phyloP scores from a whole-genome alignment of 139 green algal genomes.

The Chlorella sp. region DNA sequence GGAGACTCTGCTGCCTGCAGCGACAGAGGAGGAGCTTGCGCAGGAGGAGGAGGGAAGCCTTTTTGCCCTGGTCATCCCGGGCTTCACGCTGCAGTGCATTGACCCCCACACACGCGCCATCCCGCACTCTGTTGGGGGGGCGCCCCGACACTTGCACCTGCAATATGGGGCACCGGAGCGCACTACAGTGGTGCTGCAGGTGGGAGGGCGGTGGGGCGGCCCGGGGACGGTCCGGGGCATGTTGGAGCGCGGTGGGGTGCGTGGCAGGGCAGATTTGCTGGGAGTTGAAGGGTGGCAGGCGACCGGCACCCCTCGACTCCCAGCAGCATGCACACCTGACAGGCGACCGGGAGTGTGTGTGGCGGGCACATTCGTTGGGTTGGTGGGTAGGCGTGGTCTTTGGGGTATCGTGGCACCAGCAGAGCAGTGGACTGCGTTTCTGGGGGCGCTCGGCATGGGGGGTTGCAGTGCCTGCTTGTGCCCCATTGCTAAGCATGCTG shows the following conservation, averaged over 20 bases:
- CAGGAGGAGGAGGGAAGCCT: neutral
- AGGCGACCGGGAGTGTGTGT: neutral
- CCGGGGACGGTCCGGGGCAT: too few species aligned
- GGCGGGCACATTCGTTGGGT: too few species aligned
- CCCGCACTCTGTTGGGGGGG: neutral
- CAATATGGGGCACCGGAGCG: neutral
- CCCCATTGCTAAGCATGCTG: neutral
- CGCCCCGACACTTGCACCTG: neutral
- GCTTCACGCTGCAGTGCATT: conserved; percentile 2
- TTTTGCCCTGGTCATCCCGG: neutral
- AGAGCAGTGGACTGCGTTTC: neutral
- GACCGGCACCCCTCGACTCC: too few species aligned
- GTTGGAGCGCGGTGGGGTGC: neutral
- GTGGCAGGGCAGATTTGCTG: neutral
- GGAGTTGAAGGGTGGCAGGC: too few species aligned
- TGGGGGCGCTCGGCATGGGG: too few species aligned
- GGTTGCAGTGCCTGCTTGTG: too few species aligned
- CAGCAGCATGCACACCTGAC: too few species aligned
- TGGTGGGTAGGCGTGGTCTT: too few species aligned
- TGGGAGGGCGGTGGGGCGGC: neutral
- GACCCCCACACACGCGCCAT: neutral
- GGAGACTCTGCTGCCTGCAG: neutral
- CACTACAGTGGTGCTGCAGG: neutral
- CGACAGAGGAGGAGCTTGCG: neutral
- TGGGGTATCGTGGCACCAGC: too few species aligned